Evolutionary conservation across 2,329 filamentous ascomycete species (phyloP), one percentile per base, ranked within the genome.

Genomic region (Elsinoe necatrix): DNA sequence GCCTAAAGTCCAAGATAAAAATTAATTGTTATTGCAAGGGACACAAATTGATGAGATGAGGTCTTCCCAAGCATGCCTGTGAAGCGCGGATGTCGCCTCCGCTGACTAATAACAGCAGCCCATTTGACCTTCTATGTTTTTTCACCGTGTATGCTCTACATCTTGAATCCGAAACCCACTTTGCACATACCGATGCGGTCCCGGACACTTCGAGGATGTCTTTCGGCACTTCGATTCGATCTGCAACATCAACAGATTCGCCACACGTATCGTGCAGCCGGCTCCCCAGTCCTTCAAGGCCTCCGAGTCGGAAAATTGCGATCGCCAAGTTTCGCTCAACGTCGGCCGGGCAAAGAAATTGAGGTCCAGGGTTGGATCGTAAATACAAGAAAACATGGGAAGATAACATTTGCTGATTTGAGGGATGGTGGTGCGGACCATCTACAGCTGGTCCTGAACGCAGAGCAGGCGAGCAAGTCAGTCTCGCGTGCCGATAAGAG

Each of bases 381-480:
- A 61, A 92, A 89, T 3, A 84, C 95, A 59, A 81, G 92, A 60
- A 87, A 89, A 69, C 90, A 95, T 76, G 95, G 96, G 69, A 80
- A 80, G 20, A 78, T 86, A 59, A 84, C 86, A 4, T 97, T 98
- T 73, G 85, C 91, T 54, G 82, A 89, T 59, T 77, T 97, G 54
- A 85, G 86, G 9, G 93, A 98, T 75, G 93, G 93, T 43, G 95
- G 90, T 11, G 89, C 87, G 41, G 60, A 77, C 88, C 25, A 71
- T 12, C 12, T 97, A 56, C 93, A 98, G 73, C 89, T 86, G 45
- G 83, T 95, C 47, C 74, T 95, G 63, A 82, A 82, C 56, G 85
- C 87, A 61, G 77, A 80, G 47, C 78, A 89, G 67, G 84, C 86
- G 62, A 77, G 84, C 71, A 81, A 84, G 89, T 95, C 78, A 69